Percentiles rank a stretch among this genome's conserved stretches.
phyloP scores from a whole-genome alignment of 2,329 filamentous ascomycete genomes.

The Exophiala spinifera region DNA sequence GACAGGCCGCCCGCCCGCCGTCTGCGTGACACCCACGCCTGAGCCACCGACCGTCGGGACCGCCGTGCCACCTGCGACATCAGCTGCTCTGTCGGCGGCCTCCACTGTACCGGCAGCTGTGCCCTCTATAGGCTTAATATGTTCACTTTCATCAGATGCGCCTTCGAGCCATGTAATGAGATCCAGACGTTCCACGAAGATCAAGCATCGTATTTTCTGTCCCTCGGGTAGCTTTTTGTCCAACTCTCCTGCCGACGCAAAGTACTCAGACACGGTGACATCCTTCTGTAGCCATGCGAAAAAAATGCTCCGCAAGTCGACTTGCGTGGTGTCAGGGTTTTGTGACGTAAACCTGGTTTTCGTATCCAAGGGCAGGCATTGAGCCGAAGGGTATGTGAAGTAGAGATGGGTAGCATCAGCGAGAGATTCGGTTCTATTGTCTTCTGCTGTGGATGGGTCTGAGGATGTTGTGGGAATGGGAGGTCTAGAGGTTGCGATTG shows the following conservation, averaged over 20 bases:
- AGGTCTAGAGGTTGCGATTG: slow-evolving; percentile 67
- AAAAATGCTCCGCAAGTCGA: slow-evolving; percentile 91
- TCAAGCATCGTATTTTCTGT: slow-evolving; percentile 77
- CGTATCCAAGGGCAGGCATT: slow-evolving; percentile 65
- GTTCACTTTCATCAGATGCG: slow-evolving; percentile 84
- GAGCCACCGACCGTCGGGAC: slow-evolving; percentile 39
- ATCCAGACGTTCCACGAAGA: slow-evolving; percentile 88
- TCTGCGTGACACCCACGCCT: slow-evolving; percentile 38
- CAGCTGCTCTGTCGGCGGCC: slow-evolving; percentile 47
- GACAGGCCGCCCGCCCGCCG: slow-evolving; percentile 47
- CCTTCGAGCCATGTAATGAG: slow-evolving; percentile 92
- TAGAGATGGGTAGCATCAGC: slow-evolving; percentile 74
- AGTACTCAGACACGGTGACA: slow-evolving; percentile 84
- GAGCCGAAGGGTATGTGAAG: slow-evolving; percentile 59
- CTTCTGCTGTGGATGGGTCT: slow-evolving; percentile 57
- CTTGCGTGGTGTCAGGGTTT: slow-evolving; percentile 53
- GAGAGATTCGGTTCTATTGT: slow-evolving; percentile 61
- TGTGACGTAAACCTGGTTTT: slow-evolving; percentile 86
- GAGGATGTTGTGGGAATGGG: slow-evolving; percentile 72
- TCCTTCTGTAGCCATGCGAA: slow-evolving; percentile 96
- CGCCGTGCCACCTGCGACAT: slow-evolving; percentile 50
- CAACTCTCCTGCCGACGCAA: slow-evolving; percentile 73
- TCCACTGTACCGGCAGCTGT: slow-evolving; percentile 45
- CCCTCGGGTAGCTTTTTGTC: slow-evolving; percentile 67
- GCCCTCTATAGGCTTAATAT: slow-evolving; percentile 78